Conservation (phyloP, 2,329 filamentous ascomycete genomes). For the Bipolaris cookei region DNA sequence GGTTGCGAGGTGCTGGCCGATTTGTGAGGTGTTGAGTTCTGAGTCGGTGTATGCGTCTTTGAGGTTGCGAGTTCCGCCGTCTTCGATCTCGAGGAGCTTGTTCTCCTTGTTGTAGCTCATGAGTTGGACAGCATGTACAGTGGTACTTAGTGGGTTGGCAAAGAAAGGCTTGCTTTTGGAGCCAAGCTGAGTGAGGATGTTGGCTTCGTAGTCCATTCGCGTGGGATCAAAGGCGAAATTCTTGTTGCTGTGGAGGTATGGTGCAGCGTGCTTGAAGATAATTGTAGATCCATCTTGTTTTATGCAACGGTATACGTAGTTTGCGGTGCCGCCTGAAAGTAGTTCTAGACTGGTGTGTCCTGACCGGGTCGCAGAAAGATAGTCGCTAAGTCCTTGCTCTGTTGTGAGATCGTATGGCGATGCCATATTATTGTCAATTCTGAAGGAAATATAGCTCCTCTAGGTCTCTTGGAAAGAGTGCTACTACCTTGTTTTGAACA, state of each 20-base stretch:
- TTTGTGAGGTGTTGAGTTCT: slow-evolving; percentile 21
- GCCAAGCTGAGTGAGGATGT: slow-evolving; percentile 28
- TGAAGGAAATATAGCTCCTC: background rate
- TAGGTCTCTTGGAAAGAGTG: background rate
- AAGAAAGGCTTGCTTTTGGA: background rate
- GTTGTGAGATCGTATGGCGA: slow-evolving; percentile 24
- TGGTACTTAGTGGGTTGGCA: background rate
- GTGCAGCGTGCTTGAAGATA: slow-evolving; percentile 48
- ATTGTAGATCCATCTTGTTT: slow-evolving; percentile 16
- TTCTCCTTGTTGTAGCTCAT: slow-evolving; percentile 33
- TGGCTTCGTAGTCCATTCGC: slow-evolving; percentile 48
- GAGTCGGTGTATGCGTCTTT: slow-evolving; percentile 41
- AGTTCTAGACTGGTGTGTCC: slow-evolving; percentile 15
- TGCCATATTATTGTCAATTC: background rate
- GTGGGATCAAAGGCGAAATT: slow-evolving; percentile 33
- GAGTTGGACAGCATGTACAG: slow-evolving; percentile 28
- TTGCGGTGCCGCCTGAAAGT: slow-evolving; percentile 45
- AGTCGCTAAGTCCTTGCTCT: slow-evolving; percentile 27
- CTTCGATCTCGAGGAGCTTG: slow-evolving; percentile 41
- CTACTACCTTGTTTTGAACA: too few species aligned
- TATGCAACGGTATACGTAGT: slow-evolving; percentile 45
- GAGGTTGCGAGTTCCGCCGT: slow-evolving; percentile 40
- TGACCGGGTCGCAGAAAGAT: slow-evolving; percentile 21
- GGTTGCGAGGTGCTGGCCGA: slow-evolving; percentile 36
- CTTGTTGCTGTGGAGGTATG: slow-evolving; percentile 33